Evolutionary conservation across 2,329 filamentous ascomycete genomes (phyloP), one percentile per base, ranked within the genome.

Genomic region (Metarhizium rileyi): DNA sequence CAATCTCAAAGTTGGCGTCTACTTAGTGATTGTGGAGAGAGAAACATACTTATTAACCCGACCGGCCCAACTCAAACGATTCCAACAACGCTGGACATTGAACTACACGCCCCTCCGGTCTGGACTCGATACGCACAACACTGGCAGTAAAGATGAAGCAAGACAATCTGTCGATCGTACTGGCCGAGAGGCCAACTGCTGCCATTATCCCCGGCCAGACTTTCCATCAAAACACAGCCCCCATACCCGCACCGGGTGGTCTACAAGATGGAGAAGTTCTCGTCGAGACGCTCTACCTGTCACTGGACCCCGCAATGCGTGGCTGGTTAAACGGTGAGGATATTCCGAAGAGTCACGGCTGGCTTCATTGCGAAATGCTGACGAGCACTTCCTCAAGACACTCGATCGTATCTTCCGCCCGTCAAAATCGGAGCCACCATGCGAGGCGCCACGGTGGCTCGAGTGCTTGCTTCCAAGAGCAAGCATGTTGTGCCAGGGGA

Each of bases 261-360:
- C 71, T 85, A 40, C 74, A 83, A 62, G 75, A 81, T 70, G 82
- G 82, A 55, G 69, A 87, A 60, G 71, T 87, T 49, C 72, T 88
- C 46, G 65, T 80, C 42, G 75, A 80, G 63, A 63, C 65, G 1
- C 65, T 84, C 52, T 87, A 87, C 60, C 72, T 87, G 42, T 83
- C 80, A 9, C 72, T 88, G 36, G 85, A 88, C 65, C 84, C 85
- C 1, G 83, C 84, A n/a, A 87, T 87, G 84, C 77, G 85, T 57
- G 80, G 80, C 51, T 87, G 83, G 83, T 66, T 89, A 20, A 84
- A 78, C 54, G 74, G 75, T 77, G 56, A 28, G 66, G 60, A 6
- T 14, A 18, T 18, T 14, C 6, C 18, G 20, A 18, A 36, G 16
- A 14, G 38, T 16, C 20, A 4, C 14, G 2, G n/a, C 8, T 2